A percentile compares a stretch with the other conserved stretches of the same genome.
phyloP scores from a whole-genome alignment of 2,329 filamentous ascomycete genomes.

The Cyphellophora attinorum region DNA sequence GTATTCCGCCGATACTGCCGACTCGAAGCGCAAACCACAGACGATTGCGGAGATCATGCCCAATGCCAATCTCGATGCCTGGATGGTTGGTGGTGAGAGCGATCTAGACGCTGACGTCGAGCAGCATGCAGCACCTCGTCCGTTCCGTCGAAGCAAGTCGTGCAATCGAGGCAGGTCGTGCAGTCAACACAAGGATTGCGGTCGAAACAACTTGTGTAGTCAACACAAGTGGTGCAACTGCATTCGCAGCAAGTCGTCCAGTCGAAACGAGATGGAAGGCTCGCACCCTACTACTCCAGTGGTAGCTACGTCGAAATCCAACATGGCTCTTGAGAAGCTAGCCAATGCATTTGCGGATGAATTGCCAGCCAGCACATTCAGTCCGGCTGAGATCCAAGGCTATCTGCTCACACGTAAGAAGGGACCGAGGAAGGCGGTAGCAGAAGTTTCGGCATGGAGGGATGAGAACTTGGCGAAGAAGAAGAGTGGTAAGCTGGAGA shows the following conservation, averaged over 20 bases:
- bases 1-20: conserved; percentile 14
- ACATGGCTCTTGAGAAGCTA: neutral
- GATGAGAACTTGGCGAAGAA: conserved; percentile 1
- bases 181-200: no score
- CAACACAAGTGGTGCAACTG: no score
- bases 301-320: neutral
- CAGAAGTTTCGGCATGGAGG: conserved; percentile 31
- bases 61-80: neutral
- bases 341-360: conserved; percentile 35
- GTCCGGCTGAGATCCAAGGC: conserved; percentile 56
- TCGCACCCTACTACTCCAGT: neutral
- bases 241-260: conserved; percentile 1
- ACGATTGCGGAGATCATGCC: conserved; percentile 8
- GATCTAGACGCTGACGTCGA: neutral
- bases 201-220: no score
- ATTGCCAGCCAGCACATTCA: conserved; percentile 45
- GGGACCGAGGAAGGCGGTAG: conserved; percentile 45
- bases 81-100: neutral
- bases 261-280: neutral
- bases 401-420: conserved; percentile 56
- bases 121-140: neutral
- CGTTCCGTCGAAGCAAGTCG: no score
- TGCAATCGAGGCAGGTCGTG: no score
- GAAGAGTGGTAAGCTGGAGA: neutral
- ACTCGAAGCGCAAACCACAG: conserved; percentile 3